Evolutionary conservation across 148 eudicot genomes (phyloP), one percentile per base, ranked within the genome.

Genomic region (Beta vulgaris): DNA sequence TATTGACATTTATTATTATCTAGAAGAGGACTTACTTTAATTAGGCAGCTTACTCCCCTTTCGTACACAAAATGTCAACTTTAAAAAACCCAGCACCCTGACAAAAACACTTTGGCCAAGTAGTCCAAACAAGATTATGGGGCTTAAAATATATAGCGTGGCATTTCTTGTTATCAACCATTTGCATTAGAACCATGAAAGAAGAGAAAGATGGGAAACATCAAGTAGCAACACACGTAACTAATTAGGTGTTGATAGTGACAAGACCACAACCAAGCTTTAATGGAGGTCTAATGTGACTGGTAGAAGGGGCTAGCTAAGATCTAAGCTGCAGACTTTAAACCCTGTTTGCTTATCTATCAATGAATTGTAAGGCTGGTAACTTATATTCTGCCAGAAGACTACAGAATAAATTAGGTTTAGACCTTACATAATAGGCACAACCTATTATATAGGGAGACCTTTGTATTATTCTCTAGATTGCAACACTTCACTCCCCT

Each of bases 291-390:
- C 62, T 62, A 64, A 74, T 28, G 46, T 53, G 16, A 25, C 7
- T 43, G 35, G 36, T 7, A 48, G 35, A 43, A 10, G 65, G 23
- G 48, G 37, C 39, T 73, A 73, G 66, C 58, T 48, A 76, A 76
- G 59, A 76, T 59, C 44, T 25, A 69, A 31, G 18, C n/a, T 58
- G 73, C 73, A 59, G 68, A 69, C 42, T 58, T 12, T 43, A 59
- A 39, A 26, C 26, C 25, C 46, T 51, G 26, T 76, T 67, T 53
- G 69, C 77, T 61, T 32, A 46, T 19, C 59, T 23, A 40, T 42
- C 60, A 21, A 62, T 62, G 15, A 35, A 39, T n/a, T 46, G 28
- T 37, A 49, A 53, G 61, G 53, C 72, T 66, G 26, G 39, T 75
- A 37, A 43, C 34, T 61, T 44, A 39, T 21, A 43, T 42, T 29